phyloP scores from a whole-genome alignment of 116 monocot species.

The Trichopus zeylanicus region DNA sequence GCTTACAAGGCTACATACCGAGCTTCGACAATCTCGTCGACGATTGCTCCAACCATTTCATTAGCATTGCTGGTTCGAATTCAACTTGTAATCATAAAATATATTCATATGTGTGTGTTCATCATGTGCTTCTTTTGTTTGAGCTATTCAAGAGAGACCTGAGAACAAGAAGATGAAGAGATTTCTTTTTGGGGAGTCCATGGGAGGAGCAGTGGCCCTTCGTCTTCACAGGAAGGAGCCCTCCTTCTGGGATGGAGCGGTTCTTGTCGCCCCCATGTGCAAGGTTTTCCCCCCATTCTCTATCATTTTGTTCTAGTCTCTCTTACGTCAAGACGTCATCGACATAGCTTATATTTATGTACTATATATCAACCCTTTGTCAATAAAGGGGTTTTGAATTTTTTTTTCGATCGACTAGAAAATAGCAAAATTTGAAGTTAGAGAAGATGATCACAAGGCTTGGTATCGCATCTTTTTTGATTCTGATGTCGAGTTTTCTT shows the following conservation, averaged over 20 bases:
- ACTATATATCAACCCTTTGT: too few relatives aligned
- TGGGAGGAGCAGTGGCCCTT: slow-evolving; percentile 59
- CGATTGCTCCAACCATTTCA: slow-evolving; percentile 28
- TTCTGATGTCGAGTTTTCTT: too few relatives aligned
- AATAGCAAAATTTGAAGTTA: too few relatives aligned
- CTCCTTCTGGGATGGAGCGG: slow-evolving; percentile 41
- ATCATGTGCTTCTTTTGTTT: not conserved
- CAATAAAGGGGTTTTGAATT: not conserved
- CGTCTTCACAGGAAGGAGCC: slow-evolving; percentile 44
- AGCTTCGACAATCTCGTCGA: slow-evolving; percentile 25
- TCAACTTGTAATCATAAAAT: too few relatives aligned
- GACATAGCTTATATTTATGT: not conserved
- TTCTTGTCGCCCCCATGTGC: slow-evolving; percentile 69
- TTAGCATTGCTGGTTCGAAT: slow-evolving; percentile 20
- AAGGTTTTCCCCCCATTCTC: too few relatives aligned
- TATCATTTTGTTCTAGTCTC: too few relatives aligned
- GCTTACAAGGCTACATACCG: slow-evolving; percentile 33
- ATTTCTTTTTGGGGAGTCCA: slow-evolving; percentile 59
- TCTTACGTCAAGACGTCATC: too few relatives aligned
- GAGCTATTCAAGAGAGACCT: slow-evolving; percentile 21
- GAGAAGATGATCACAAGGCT: too few relatives aligned
- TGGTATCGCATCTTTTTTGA: too few relatives aligned
- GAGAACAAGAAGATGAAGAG: slow-evolving; percentile 42
- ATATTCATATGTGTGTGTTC: too few relatives aligned
- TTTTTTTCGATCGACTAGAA: not conserved